Conservation (phyloP, 345 rosid genomes). For the Firmiana major region DNA sequence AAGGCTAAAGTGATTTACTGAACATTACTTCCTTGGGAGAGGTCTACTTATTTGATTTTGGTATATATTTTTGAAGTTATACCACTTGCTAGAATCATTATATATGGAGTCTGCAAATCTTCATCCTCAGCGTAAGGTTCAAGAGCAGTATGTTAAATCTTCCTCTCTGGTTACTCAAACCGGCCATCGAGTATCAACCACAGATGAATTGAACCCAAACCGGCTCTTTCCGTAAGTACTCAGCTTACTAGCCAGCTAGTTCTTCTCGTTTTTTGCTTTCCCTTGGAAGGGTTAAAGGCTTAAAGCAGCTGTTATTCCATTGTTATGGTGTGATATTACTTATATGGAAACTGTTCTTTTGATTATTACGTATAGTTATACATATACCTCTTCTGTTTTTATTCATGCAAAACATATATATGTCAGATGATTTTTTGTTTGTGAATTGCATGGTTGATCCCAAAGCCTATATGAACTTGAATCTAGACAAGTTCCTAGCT, state of each 20-base stretch:
- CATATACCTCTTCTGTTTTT: not conserved
- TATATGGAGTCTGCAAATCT: conserved; percentile 31
- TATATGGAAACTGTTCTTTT: not conserved
- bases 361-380: not conserved
- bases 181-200: conserved; percentile 17
- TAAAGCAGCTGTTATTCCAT: not conserved
- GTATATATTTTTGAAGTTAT: not conserved
- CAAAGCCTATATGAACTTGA: not conserved
- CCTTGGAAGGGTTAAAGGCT: not conserved
- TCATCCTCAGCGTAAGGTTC: conserved; percentile 25
- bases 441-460: not conserved
- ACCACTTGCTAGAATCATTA: not conserved
- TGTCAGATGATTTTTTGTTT: not conserved
- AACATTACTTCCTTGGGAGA: not conserved
- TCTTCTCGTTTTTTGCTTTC: not conserved
- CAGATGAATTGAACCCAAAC: conserved; percentile 15
- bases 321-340: not conserved
- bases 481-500: not conserved
- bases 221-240: conserved; percentile 21
- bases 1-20: not conserved
- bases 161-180: conserved; percentile 20
- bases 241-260: too few species aligned
- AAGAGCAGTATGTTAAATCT: conserved; percentile 22
- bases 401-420: not conserved
- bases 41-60: not conserved